phyloP scores from a whole-genome alignment of 164 flowering plant species.

The Sedum album region DNA sequence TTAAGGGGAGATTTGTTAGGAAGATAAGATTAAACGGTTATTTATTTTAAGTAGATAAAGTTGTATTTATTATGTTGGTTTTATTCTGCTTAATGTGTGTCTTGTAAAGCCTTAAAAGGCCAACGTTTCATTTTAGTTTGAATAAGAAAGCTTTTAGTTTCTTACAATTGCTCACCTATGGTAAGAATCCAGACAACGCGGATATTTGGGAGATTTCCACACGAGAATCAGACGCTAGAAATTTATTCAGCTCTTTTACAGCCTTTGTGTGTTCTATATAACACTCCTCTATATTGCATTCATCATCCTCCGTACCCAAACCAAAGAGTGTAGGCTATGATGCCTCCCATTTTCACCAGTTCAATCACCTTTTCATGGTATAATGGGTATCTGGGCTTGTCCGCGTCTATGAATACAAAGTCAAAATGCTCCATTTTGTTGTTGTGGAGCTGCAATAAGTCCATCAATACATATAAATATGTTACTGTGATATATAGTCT shows the following conservation, averaged over 20 bases:
- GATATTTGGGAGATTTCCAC: slow-evolving; percentile 29
- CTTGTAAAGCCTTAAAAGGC: too few species aligned
- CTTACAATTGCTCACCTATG: too few species aligned
- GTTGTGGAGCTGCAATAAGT: too few species aligned
- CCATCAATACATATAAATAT: not conserved
- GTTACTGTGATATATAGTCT: not conserved
- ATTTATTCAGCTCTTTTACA: slow-evolving; percentile 24
- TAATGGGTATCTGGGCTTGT: slow-evolving; percentile 9
- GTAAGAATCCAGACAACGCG: slow-evolving; percentile 15
- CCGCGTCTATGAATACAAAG: slow-evolving; percentile 18
- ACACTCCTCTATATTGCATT: slow-evolving; percentile 11
- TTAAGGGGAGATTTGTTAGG: too few species aligned
- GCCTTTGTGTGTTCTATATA: slow-evolving; percentile 8
- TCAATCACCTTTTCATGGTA: slow-evolving; percentile 15
- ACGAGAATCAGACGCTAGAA: too few species aligned
- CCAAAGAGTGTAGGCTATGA: slow-evolving; percentile 17
- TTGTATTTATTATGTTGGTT: too few species aligned
- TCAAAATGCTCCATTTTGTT: slow-evolving; percentile 5
- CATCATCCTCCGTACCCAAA: slow-evolving; percentile 14
- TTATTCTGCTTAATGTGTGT: too few species aligned
- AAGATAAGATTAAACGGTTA: too few species aligned
- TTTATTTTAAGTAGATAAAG: too few species aligned
- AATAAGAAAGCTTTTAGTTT: too few species aligned
- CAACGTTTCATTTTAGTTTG: too few species aligned
- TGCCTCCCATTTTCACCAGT: slow-evolving; percentile 10